These are phyloP conservation scores for Phytopythium sindhum DNA, from an alignment of 352 stramenopile species.

Conservation along the genomic window DNA sequence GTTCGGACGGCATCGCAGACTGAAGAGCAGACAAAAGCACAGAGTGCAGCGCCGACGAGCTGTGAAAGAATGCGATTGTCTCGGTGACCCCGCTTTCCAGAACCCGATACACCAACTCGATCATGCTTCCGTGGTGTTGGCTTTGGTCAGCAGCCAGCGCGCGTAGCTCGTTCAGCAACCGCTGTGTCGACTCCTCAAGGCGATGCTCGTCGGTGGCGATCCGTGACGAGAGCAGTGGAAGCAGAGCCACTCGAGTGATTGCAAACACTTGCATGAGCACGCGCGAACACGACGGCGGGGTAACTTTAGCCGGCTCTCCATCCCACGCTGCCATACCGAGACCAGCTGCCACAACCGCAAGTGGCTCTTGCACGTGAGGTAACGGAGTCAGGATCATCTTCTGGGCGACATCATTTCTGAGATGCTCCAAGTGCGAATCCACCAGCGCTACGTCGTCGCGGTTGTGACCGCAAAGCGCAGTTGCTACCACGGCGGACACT, in stretches of 20 bases:
- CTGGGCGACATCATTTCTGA: slow-evolving; percentile 15
- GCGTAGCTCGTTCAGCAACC: background rate
- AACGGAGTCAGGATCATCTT: slow-evolving; percentile 19
- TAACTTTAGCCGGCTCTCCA: slow-evolving; percentile 7
- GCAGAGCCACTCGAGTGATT: slow-evolving; percentile 21
- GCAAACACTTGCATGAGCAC: slow-evolving; percentile 33
- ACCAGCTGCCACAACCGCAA: slow-evolving; percentile 19
- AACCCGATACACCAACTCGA: slow-evolving; percentile 10
- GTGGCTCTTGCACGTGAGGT: slow-evolving; percentile 16
- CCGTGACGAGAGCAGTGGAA: slow-evolving; percentile 21
- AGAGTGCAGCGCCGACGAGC: slow-evolving; percentile 13
- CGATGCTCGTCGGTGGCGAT: background rate
- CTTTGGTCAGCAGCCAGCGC: background rate
- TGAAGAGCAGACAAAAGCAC: slow-evolving; percentile 22
- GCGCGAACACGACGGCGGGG: slow-evolving; percentile 9
- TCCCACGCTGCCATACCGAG: slow-evolving; percentile 18
- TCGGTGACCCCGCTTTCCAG: slow-evolving; percentile 24
- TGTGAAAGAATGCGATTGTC: slow-evolving; percentile 28
- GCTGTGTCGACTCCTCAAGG: background rate
- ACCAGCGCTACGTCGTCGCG: slow-evolving; percentile 4
- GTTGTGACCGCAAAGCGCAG: slow-evolving; percentile 12
- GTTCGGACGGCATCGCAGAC: slow-evolving; percentile 22
- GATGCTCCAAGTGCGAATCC: slow-evolving; percentile 12
- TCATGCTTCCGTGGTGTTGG: background rate
- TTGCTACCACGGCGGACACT: slow-evolving; percentile 16